Base-by-base conservation (phyloP, 371 early-diverging fungal species). In the Blakeslea trispora region DNA sequence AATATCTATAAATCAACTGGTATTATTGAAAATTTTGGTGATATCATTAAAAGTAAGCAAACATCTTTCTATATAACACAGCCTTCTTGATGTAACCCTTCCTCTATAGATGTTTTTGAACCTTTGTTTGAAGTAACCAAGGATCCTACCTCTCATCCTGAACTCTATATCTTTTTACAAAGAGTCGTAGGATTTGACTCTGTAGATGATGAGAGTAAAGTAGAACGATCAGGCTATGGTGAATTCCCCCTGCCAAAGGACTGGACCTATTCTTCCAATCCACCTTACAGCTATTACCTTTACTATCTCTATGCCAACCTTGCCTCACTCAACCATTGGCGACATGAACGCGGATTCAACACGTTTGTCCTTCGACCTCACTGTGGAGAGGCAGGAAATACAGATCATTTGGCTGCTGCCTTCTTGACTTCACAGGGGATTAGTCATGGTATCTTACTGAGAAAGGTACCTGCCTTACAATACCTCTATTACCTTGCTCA, bases 171-270 rank as follows among this genome's bases (percentile, higher is more conserved):
- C 13, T 97, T 99, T 59, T 69, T 99, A 56, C 92, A 96, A 72
- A 84, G 97, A 32, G 97, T 99, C 0, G 83, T 95, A 45, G 98
- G 98, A 0, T 95, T 99, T 65, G 99, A 99, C 65, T 86, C 90
- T 39, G 99, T 99, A 1, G 99, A 99, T 72, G 99, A 99, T 67
- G 99, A 99, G 70, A 90, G 91, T 57, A 95, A 95, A 74, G 79
- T 89, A 7, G 98, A 97, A 68, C 77, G 90, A 10, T 81, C 91
- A 7, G 79, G 85, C 35, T 89, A 89, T 66, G 84, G 79, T 53
- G 93, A 96, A 66, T 95, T 85, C 63, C 97, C 96, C 15, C 69
- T 71, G 35, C 98, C 99, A 1, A 64, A 72, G 2, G 78, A 82
- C 42, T 99, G 99, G 99, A 71, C 78, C 50, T 80, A 75, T 19